phyloP scores from a whole-genome alignment of 2,329 filamentous ascomycete species.

The Hirsutella thompsonii region DNA sequence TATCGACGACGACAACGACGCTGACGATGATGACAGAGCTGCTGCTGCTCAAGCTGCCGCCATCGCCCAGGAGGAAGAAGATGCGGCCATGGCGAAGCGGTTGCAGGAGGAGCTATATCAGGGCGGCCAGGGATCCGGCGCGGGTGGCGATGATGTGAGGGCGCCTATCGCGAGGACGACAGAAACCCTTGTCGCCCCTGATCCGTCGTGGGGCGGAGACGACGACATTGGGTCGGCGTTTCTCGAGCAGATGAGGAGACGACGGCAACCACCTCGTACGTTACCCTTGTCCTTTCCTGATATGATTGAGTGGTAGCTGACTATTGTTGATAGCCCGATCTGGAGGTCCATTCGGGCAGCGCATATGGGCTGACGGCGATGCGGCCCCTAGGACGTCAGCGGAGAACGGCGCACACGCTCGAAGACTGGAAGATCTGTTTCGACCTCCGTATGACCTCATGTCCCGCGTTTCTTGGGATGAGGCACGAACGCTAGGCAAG shows the following conservation, averaged over 20 bases:
- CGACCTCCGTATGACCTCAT: constrained; percentile 88
- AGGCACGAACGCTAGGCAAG: constrained; percentile 74
- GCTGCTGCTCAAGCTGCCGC: constrained; percentile 25
- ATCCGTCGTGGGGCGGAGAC: constrained; percentile 27
- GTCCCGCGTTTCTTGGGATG: constrained; percentile 65
- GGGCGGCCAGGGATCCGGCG: constrained; percentile 27
- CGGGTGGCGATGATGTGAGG: constrained; percentile 51
- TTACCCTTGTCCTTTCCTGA: background rate
- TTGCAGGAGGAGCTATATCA: constrained; percentile 87
- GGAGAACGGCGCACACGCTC: constrained; percentile 53
- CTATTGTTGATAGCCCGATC: constrained; percentile 6
- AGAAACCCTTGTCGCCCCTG: constrained; percentile 76
- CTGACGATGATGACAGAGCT: constrained; percentile 23
- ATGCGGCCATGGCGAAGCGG: constrained; percentile 83
- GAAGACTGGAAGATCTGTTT: constrained; percentile 79
- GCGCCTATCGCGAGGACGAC: constrained; percentile 86
- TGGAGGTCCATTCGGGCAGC: constrained; percentile 24
- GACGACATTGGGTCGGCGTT: constrained; percentile 46
- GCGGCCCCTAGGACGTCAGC: constrained; percentile 9
- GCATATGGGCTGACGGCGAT: constrained; percentile 20
- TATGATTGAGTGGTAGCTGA: background rate
- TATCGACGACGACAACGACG: constrained; percentile 14
- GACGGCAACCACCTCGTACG: constrained; percentile 21
- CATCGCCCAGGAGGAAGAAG: constrained; percentile 62
- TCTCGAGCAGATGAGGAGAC: constrained; percentile 49